These are phyloP conservation scores for Penicillium taxi DNA, from an alignment of 495 filamentous ascomycete species.

Conservation along the genomic window DNA sequence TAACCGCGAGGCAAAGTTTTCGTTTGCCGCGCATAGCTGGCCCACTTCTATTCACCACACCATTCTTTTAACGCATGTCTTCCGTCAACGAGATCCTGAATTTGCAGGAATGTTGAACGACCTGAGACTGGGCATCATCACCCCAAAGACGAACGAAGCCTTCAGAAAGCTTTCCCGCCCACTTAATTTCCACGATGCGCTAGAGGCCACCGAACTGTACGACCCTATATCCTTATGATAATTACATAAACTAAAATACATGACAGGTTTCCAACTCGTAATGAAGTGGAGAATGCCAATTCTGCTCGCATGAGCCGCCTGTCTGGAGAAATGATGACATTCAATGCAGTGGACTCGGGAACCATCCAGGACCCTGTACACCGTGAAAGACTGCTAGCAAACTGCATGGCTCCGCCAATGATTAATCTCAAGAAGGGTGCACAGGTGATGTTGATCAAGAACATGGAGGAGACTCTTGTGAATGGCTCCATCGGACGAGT, in stretches of 20 bases:
- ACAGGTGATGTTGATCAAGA: constrained; percentile 99
- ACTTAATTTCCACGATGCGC: constrained; percentile 61
- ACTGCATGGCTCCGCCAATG: constrained; percentile 81
- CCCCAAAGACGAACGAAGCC: constrained; percentile 54
- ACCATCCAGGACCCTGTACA: constrained; percentile 53
- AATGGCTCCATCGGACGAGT: constrained; percentile 90
- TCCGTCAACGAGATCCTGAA: constrained; percentile 86
- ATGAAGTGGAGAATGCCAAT: constrained; percentile 87
- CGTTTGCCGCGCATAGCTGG: constrained; percentile 89
- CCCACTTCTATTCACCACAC: constrained; percentile 88
- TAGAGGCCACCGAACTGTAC: constrained; percentile 86
- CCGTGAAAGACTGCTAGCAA: constrained; percentile 71
- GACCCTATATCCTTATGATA: constrained; percentile 10
- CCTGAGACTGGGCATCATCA: constrained; percentile 83
- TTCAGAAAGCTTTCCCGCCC: constrained; percentile 67
- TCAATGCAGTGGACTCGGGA: constrained; percentile 68
- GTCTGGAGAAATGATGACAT: constrained; percentile 57
- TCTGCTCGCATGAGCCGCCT: constrained; percentile 60
- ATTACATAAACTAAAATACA: constrained; percentile 26
- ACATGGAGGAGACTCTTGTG: constrained; percentile 87
- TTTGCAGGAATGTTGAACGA: constrained; percentile 96
- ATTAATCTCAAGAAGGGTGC: constrained; percentile 83
- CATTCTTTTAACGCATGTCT: constrained; percentile 89
- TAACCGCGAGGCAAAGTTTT: constrained; percentile 69
- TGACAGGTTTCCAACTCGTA: constrained; percentile 74